These are phyloP conservation scores for Helichrysum umbraculigerum DNA, from an alignment of 129 eudicot species.

Conservation along the genomic window DNA sequence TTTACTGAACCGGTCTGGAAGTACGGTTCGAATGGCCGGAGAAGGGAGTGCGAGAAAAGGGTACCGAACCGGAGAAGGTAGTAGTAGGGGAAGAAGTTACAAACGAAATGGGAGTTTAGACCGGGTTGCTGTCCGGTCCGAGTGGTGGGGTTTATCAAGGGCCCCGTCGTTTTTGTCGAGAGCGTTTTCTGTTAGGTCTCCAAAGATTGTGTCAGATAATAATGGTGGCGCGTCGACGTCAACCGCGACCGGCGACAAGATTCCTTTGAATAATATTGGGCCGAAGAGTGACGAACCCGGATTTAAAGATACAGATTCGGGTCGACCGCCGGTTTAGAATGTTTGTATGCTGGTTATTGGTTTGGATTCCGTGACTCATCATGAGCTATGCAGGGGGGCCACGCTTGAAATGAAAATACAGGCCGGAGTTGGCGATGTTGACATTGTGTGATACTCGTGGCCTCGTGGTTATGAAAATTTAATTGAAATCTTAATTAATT, in stretches of 20 bases:
- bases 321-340: conserved; percentile 59
- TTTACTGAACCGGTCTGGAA: conserved; percentile 56
- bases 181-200: conserved; percentile 57
- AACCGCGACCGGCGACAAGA: conserved; percentile 31
- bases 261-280: conserved; percentile 45
- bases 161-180: conserved; percentile 58
- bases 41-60: conserved; percentile 59
- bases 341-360: conserved; percentile 9
- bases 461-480: conserved; percentile 21
- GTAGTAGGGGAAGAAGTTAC: conserved; percentile 39
- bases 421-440: conserved; percentile 25
- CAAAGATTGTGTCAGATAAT: conserved; percentile 54
- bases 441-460: conserved; percentile 2
- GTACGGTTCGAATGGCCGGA: conserved; percentile 42
- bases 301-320: conserved; percentile 38
- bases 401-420: conserved; percentile 4
- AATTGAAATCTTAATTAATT: background rate
- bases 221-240: conserved; percentile 51
- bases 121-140: conserved; percentile 42
- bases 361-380: conserved; percentile 4
- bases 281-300: conserved; percentile 53
- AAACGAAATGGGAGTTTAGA: conserved; percentile 52
- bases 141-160: conserved; percentile 63
- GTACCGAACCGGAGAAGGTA: conserved; percentile 50
- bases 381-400: conserved; percentile 17